Evolutionary conservation across 108 stramenopile species (phyloP).

Genomic region (Schizochytrium sp.): DNA sequence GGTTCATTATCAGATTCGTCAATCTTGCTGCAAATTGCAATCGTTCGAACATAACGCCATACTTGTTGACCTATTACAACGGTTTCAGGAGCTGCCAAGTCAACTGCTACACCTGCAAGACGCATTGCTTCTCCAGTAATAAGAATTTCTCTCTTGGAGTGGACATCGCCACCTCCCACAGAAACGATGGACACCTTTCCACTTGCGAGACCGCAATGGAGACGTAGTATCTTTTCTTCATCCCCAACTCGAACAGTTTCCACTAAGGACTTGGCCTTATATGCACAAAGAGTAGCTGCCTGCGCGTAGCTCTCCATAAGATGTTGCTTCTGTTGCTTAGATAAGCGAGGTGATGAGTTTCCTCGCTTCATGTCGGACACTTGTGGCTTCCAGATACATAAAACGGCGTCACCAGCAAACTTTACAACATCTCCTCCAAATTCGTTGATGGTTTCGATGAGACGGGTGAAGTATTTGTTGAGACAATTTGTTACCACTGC

Average conservation of each 20-base stretch:
- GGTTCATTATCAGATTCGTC: neutral
- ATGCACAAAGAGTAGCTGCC: conserved; percentile 44
- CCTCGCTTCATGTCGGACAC: neutral
- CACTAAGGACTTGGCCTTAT: conserved; percentile 2
- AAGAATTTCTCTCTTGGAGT: conserved; percentile 31
- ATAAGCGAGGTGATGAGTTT: neutral
- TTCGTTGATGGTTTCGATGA: conserved; percentile 74
- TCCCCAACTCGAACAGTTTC: conserved; percentile 45
- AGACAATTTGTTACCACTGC: conserved; percentile 75
- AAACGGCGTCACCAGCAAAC: conserved; percentile 81
- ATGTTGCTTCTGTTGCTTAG: conserved; percentile 41
- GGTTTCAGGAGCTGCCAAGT: conserved; percentile 23
- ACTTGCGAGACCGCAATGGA: conserved; percentile 51
- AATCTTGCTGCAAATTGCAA: conserved; percentile 28
- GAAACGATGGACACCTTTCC: conserved; percentile 41
- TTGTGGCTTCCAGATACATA: conserved; percentile 71
- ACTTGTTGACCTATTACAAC: conserved; percentile 33
- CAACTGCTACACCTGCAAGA: conserved; percentile 29
- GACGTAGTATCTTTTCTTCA: conserved; percentile 1
- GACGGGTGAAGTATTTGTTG: conserved; percentile 72
- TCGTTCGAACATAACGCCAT: conserved; percentile 20
- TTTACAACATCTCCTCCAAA: conserved; percentile 80
- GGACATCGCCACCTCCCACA: neutral
- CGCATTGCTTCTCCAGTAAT: conserved; percentile 37
- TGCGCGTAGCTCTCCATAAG: conserved; percentile 60